Percentiles rank a stretch among this genome's conserved stretches.
These are phyloP conservation scores for Colletotrichum cordylinicola DNA, from an alignment of 2,329 filamentous ascomycete genomes.

Conservation along the genomic window DNA sequence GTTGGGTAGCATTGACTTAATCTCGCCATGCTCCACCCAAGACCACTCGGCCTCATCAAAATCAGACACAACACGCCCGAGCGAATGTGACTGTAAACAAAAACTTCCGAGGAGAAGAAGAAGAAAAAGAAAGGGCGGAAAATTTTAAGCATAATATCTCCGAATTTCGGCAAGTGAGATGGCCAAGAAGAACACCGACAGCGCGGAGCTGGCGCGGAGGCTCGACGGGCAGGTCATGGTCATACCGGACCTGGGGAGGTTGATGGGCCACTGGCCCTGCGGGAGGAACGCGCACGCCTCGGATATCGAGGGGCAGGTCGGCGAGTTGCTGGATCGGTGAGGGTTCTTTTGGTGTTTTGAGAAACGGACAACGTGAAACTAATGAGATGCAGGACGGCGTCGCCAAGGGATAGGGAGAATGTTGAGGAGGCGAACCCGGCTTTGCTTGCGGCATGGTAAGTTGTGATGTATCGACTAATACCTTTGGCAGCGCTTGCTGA, in stretches of 20 bases:
- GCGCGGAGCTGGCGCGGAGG: conserved; percentile 2
- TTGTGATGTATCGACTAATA: background rate
- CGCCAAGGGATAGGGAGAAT: background rate
- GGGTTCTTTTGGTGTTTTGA: background rate
- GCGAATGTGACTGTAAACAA: background rate
- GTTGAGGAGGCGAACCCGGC: conserved; percentile 13
- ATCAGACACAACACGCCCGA: background rate
- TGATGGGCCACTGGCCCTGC: conserved; percentile 15
- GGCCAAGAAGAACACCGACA: background rate
- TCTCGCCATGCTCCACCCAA: conserved; percentile 16
- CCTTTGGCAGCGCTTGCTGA: background rate
- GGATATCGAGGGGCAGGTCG: background rate
- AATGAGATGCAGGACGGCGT: background rate
- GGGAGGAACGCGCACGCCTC: background rate
- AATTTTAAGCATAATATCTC: background rate
- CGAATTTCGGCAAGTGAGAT: background rate
- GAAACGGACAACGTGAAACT: background rate
- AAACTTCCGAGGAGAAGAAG: background rate
- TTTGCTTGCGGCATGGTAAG: conserved; percentile 14
- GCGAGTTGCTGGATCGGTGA: background rate
- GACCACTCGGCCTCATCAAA: background rate
- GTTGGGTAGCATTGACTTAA: conserved; percentile 18
- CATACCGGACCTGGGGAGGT: conserved; percentile 3
- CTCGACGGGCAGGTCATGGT: conserved; percentile 12
- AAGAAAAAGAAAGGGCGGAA: background rate